Base-by-base conservation (phyloP, 306 rosid genomes). In the Malus domestica region DNA sequence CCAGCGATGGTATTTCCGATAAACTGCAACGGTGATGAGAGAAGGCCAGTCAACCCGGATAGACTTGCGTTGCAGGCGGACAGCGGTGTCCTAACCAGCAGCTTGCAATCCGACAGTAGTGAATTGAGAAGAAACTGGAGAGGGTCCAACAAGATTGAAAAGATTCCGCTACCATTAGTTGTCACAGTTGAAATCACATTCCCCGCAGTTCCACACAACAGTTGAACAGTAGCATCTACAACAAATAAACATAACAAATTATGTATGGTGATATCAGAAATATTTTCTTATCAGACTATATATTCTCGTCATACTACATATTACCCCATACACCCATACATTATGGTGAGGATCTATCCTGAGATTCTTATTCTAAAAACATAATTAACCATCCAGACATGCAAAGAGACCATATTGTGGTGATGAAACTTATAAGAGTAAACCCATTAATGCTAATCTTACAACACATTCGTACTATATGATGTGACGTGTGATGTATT, bases 71-170 rank as follows among this genome's bases (percentile, higher is more conserved):
- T 71, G 81, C 90, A 87, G 72, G 1, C 19, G 8, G 85, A 70
- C 62, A 84, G 70, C 0, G 86, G 88, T 7, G 90, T 82, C 40
- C 0, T 19, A 20, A 87, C 88, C 5, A 58, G 70, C 10, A 84
- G 20, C 9, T 35, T 74, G 80, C 88, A 87, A 19, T 64, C n/a
- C 4, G 9, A 32, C 18, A 76, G 3, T 40, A 83, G 32, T 4
- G 79, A 15, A 33, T 84, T 73, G 5, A 79, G 72, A 27, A 81
- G 3, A 22, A 58, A 25, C 2, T 74, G 78, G 1, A 79, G 6
- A 25, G 90, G 84, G 68, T 86, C 68, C 57, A 79, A 12, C 10
- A 77, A 0, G 0, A 84, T 73, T 4, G 79, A 72, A 70, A 86
- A 86, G 0, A 38, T 0, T 49, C 83, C 88, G 4, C 7, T 1